Evolutionary conservation across 441 rosid species (phyloP), one percentile per base, ranked within the genome.

Genomic region (Sinapis alba): DNA sequence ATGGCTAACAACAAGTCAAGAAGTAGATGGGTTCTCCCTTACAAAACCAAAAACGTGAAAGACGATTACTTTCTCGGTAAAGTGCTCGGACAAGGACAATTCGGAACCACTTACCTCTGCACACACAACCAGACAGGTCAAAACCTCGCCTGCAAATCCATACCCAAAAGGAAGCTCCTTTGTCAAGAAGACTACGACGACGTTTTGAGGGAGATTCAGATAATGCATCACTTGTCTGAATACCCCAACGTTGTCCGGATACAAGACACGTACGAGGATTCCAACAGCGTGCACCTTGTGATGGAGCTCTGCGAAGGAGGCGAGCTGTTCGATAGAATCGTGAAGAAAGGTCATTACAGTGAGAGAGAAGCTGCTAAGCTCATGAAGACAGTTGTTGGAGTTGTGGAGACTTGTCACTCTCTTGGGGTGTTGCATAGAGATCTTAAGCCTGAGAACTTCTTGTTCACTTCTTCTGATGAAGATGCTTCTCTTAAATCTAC

Each of bases 191-290:
- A 50, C 23, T 16, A 16, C 23, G 56, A 50, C 56, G 23, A 50
- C 56, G 56, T 50, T 50, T 18, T 50, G 56, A 50, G 56, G 56
- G 56, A 50, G 56, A 50, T 50, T 7, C 56, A 50, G 56, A 50
- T 50, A 50, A 50, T 50, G 56, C 56, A 50, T 18, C 56, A 50
- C 56, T 18, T 50, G 21, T 50, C 56, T 2, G 56, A 50, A 3
- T 50, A 50, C 56, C 56, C 56, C 20, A 50, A 7, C 56, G 56
- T 50, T 6, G 56, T 50, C 56, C 11, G 56, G 56, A 50, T 50
- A 50, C 56, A 50, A 16, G 23, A 16, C 21, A 50, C 56, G 4
- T 50, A 50, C 56, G 56, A 50, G 56, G 56, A 50, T 50, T 16
- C 56, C 21, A 16, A 16, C 2, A 50, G 56, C 11, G 56, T 50